Evolutionary conservation across 768 basidiomycete species (phyloP), one percentile per base, ranked within the genome.

Genomic region (Panaeolus cyanescens): DNA sequence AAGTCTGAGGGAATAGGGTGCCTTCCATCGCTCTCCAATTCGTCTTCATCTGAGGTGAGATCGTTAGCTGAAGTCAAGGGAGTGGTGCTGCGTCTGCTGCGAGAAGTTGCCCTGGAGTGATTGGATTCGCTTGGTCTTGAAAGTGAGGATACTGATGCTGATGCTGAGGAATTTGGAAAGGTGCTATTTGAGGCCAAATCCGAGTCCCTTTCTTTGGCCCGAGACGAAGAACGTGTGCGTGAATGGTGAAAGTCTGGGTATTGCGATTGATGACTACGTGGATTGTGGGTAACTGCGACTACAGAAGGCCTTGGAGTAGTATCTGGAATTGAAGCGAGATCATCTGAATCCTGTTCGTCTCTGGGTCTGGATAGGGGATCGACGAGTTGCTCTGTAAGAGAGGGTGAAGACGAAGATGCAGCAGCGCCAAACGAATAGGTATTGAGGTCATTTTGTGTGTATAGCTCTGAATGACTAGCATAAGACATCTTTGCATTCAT

Each of bases 241-340:
- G 67, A 56, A 13, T 5, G 22, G 25, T 50, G 5, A 28, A 28
- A 50, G 5, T 28, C 45, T 30, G 7, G 45, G 30, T 28, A 50
- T 62, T 74, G 76, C 68, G 73, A 67, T 67, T 74, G 67, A 74
- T 73, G 71, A 71, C 68, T 71, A 65, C 69, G 71, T 58, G 68
- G 62, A 32, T 67, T 65, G 55, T 65, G 67, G 57, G 71, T 67
- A 12, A 28, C 45, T n/a, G 70, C 70, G 39, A 77, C 76, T 33
- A 85, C 76, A 33, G 83, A 84, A 3, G 81, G 83, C 22, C 83
- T 77, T 53, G 83, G 83, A 5, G 83, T 85, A 32, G 79, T 78
- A 68, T 85, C 83, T 33, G 75, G 72, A 20, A 67, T 69, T 31
- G 64, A 64, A 22, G 65, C 66, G 39, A 68, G 61, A 30, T 80